These are phyloP conservation scores for Penium margaritaceum DNA, from an alignment of 139 green algal species.

Conservation along the genomic window DNA sequence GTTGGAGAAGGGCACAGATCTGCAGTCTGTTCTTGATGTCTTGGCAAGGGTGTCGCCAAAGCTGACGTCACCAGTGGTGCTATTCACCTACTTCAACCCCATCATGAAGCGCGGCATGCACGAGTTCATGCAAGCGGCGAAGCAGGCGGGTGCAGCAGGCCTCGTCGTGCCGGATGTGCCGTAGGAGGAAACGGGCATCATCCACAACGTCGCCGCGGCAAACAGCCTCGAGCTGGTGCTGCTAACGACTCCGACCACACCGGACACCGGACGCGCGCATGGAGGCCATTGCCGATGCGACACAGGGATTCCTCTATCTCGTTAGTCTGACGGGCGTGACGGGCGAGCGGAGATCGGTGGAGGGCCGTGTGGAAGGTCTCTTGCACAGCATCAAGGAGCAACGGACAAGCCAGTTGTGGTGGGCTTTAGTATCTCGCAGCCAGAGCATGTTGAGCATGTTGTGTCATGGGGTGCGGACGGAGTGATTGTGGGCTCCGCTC, in stretches of 20 bases:
- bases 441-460: constrained; percentile 72
- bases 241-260: constrained; percentile 57
- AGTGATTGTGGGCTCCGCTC: constrained; percentile 85
- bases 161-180: constrained; percentile 93
- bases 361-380: constrained; percentile 68
- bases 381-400: constrained; percentile 64
- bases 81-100: constrained; percentile 98
- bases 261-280: constrained; percentile 64
- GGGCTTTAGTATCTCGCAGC: constrained; percentile 85
- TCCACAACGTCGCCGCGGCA: constrained; percentile 57
- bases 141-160: constrained; percentile 70
- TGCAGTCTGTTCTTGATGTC: constrained; percentile 60
- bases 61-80: constrained; percentile 76
- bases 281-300: constrained; percentile 67
- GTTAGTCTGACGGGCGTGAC: constrained; percentile 68
- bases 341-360: constrained; percentile 60
- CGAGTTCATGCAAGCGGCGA: constrained; percentile 73
- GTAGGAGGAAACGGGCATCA: constrained; percentile 79
- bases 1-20: constrained; percentile 65
- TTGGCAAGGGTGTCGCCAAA: constrained; percentile 43
- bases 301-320: constrained; percentile 93
- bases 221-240: constrained; percentile 84
- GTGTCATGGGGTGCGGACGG: constrained; percentile 85
- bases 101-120: constrained; percentile 81
- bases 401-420: constrained; percentile 71